These are phyloP conservation scores for Sonneratia alba DNA, from an alignment of 345 rosid genomes.

Conservation along the genomic window DNA sequence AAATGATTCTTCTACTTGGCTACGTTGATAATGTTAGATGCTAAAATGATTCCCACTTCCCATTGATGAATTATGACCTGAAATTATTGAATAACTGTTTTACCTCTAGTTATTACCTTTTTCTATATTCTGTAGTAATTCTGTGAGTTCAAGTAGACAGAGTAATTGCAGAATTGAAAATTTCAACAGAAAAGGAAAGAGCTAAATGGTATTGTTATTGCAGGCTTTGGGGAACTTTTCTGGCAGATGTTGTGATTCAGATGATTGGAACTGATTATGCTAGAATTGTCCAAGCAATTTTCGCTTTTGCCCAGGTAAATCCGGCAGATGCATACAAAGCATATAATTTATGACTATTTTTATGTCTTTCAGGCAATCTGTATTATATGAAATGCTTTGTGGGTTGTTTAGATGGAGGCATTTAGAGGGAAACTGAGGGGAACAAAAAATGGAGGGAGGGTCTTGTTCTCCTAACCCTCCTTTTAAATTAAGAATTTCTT, in stretches of 20 bases:
- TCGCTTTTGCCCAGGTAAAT: constrained; percentile 84
- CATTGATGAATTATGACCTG: neutral
- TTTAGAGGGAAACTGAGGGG: neutral
- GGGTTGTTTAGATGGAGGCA: neutral
- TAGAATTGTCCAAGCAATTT: constrained; percentile 82
- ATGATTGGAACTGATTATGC: constrained; percentile 98
- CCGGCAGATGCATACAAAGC: neutral
- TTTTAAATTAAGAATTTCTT: no score
- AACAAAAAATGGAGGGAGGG: no score
- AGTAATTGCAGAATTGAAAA: neutral
- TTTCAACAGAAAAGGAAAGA: neutral
- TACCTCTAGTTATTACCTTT: neutral
- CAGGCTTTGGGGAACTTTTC: constrained; percentile 94
- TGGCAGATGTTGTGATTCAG: constrained; percentile 90
- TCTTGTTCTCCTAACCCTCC: no score
- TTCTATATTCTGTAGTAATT: neutral
- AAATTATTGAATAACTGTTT: neutral
- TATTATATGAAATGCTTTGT: neutral
- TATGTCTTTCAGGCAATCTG: neutral
- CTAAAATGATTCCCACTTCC: neutral
- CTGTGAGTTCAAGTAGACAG: neutral
- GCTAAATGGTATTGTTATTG: neutral
- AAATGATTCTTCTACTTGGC: neutral
- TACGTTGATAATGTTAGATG: neutral
- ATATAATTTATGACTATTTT: neutral